Percentiles rank a stretch among this genome's conserved stretches.
Conservation (phyloP, 257 asterid species). For the Hygrophila difformis region DNA sequence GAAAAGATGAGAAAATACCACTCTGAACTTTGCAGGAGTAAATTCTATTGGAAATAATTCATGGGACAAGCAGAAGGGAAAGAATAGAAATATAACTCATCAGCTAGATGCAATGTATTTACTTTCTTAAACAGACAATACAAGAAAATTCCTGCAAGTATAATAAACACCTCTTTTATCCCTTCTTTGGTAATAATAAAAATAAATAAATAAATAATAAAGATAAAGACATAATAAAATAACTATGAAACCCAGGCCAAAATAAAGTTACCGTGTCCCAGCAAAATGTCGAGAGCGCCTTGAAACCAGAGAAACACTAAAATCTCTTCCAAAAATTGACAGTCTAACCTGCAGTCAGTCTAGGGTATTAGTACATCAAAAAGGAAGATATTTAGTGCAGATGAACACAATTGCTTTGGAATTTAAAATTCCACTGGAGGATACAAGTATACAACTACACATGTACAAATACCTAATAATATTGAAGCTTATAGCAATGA, state of each 20-base stretch:
- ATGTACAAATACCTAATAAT: no score
- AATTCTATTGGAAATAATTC: no score
- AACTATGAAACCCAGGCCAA: no score
- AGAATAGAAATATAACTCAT: neutral
- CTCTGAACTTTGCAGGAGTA: no score
- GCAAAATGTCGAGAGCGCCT: slow-evolving; percentile 99
- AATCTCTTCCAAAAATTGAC: slow-evolving; percentile 93
- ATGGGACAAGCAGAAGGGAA: neutral
- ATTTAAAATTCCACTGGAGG: slow-evolving; percentile 1
- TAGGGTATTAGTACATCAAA: slow-evolving; percentile 5
- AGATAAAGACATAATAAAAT: no score
- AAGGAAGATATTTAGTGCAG: slow-evolving; percentile 4
- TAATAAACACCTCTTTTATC: neutral
- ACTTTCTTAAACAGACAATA: neutral
- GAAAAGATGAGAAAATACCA: no score
- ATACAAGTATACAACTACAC: neutral
- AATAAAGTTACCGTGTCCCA: slow-evolving; percentile 74
- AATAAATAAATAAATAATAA: neutral
- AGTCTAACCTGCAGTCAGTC: slow-evolving; percentile 57
- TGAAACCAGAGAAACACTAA: slow-evolving; percentile 74
- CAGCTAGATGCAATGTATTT: neutral
- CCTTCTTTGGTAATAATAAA: no score
- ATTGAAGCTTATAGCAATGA: no score
- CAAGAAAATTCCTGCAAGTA: slow-evolving; percentile 3
- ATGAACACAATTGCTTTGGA: slow-evolving; percentile 3